phyloP scores from a whole-genome alignment of 2,329 filamentous ascomycete species.

The Claviceps capensis region DNA sequence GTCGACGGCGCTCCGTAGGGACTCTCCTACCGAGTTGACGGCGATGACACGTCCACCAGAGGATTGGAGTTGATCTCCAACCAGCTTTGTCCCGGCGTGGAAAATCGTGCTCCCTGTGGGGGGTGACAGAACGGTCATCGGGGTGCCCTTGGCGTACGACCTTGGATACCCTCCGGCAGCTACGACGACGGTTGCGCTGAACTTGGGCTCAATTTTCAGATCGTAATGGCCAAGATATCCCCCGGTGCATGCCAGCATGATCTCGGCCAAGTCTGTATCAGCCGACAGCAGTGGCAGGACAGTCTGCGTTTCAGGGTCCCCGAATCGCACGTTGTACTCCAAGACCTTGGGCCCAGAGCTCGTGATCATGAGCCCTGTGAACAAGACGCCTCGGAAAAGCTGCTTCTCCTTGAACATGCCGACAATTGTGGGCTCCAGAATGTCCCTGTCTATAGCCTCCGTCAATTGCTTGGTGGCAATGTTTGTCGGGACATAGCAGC shows the following conservation, averaged over 20 bases:
- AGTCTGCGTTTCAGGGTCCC: conserved; percentile 84
- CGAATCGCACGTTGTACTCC: conserved; percentile 89
- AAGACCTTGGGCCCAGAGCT: conserved; percentile 66
- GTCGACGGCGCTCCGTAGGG: conserved; percentile 68
- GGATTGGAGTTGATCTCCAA: conserved; percentile 52
- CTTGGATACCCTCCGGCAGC: conserved; percentile 86
- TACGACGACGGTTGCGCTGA: conserved; percentile 85
- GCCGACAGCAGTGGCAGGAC: conserved; percentile 63
- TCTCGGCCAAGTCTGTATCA: conserved; percentile 72
- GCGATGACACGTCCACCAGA: conserved; percentile 87
- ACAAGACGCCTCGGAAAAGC: conserved; percentile 62
- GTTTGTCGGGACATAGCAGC: conserved; percentile 81
- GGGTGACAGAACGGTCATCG: conserved; percentile 34
- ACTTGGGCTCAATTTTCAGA: conserved; percentile 54
- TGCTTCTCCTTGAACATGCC: conserved; percentile 74
- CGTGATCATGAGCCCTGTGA: conserved; percentile 88
- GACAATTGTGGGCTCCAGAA: conserved; percentile 76
- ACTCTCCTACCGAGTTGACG: conserved; percentile 60
- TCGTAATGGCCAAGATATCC: conserved; percentile 58
- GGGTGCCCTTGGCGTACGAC: conserved; percentile 65
- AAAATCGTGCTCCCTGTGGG: conserved; percentile 54
- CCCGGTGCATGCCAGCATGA: conserved; percentile 75
- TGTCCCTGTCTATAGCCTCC: conserved; percentile 61
- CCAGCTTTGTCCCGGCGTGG: conserved; percentile 74
- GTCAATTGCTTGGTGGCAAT: conserved; percentile 65